Evolutionary conservation across 2,329 filamentous ascomycete species (phyloP).

Genomic region (Aspergillus carbonarius): DNA sequence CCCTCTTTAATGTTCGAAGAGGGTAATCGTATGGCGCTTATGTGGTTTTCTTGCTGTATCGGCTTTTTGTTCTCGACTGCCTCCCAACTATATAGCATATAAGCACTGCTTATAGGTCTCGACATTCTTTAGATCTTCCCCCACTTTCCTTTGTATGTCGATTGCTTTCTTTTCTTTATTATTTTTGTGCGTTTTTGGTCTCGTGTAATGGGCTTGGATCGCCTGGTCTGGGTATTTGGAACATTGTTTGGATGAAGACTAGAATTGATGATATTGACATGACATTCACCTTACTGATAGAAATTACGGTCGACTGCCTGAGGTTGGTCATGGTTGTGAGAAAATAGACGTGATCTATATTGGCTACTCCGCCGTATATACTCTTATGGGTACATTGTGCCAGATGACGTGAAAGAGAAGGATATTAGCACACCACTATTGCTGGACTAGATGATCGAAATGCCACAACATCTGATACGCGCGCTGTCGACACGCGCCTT

Average conservation of each 20-base stretch:
- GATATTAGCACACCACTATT: not conserved
- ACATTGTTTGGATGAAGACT: not conserved
- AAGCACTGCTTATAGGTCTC: not conserved
- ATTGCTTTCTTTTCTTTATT: not conserved
- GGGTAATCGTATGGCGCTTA: not conserved
- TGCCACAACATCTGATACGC: conserved; percentile 49
- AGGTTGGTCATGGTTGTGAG: not conserved
- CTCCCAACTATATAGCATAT: not conserved
- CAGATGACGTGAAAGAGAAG: not conserved
- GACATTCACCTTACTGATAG: not conserved
- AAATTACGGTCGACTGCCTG: not conserved
- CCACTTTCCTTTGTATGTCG: not conserved
- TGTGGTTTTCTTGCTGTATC: not conserved
- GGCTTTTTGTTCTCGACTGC: not conserved
- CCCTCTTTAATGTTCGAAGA: not conserved
- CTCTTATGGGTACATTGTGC: not conserved
- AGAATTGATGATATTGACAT: not conserved
- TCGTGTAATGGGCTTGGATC: not conserved
- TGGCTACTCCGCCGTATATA: not conserved
- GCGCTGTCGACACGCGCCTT: conserved; percentile 44
- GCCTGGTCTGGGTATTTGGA: not conserved
- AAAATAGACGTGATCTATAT: not conserved
- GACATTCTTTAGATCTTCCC: not conserved
- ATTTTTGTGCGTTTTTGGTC: not conserved
- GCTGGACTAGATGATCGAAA: conserved; percentile 40